These are phyloP conservation scores for Phytophthora constricta DNA, from an alignment of 352 stramenopile species.

Conservation along the genomic window DNA sequence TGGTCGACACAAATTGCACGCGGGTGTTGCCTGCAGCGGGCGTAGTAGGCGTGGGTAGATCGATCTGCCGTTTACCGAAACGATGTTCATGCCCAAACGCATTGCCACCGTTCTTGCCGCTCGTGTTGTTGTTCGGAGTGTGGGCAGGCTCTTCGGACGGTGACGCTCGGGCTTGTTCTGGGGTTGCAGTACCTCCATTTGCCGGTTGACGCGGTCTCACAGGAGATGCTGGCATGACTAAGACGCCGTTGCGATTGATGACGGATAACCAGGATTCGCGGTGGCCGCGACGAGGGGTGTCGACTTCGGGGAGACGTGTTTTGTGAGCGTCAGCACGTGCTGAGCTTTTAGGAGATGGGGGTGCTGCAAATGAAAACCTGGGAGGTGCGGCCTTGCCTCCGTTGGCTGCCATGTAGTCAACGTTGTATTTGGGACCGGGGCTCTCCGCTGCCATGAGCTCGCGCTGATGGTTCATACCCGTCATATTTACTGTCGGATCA, in stretches of 20 bases:
- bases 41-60: conserved; percentile 35
- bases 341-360: conserved; percentile 30
- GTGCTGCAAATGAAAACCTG: conserved; percentile 72
- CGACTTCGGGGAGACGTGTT: conserved; percentile 60
- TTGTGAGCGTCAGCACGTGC: conserved; percentile 50
- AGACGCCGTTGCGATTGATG: conserved; percentile 84
- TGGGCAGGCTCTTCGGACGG: conserved; percentile 12
- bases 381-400: conserved; percentile 58
- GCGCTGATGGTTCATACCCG: conserved; percentile 63
- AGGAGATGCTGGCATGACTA: conserved; percentile 71
- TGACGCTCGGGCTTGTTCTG: conserved; percentile 25
- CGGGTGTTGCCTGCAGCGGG: conserved; percentile 49
- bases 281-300: conserved; percentile 58
- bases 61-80: conserved; percentile 65
- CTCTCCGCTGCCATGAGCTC: conserved; percentile 80
- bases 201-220: conserved; percentile 23
- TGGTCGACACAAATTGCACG: conserved; percentile 78
- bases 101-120: conserved; percentile 42
- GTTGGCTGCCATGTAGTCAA: conserved; percentile 59
- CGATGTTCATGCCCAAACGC: conserved; percentile 80
- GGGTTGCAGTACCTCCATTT: conserved; percentile 13
- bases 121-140: conserved; percentile 33
- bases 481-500: conserved; percentile 75
- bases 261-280: conserved; percentile 84
- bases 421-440: conserved; percentile 87